Evolutionary conservation across 176 grass and related monocot genomes (phyloP), one percentile per base, ranked within the genome.

Genomic region (Saccharum spontaneum): DNA sequence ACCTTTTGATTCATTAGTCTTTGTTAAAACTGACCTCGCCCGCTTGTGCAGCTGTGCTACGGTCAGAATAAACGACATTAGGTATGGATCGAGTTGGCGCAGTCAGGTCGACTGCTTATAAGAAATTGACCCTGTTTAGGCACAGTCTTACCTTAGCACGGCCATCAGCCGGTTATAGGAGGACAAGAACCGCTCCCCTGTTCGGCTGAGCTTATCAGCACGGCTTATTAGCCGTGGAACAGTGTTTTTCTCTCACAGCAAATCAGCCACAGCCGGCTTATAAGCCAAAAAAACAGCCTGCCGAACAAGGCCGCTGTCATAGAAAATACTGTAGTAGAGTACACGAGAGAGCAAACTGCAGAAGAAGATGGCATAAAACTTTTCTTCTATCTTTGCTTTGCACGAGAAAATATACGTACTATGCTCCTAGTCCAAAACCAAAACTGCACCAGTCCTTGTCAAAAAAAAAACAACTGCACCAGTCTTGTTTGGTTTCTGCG

Each of bases 1-100:
- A 78, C 73, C 49, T 82, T 78, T 76, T 74, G 11, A 41, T 45
- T 73, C 30, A 86, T 86, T 83, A 64, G 88, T 86, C 79, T 79
- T 73, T 85, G 49, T 89, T 89, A 89, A 89, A 85, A 85, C 65
- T 88, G 86, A 71, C 86, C 39, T 12, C 49, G 75, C 7, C 13
- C 8, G 17, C 52, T 22, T 57, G 54, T 20, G 16, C 8, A 24
- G 18, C 16, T 73, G 40, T 73, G 61, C 41, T 28, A 62, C 67
- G 79, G 49, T 85, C 82, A 85, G 78, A 81, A 61, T 49, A 85
- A 76, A 80, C 76, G 64, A 84, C 61, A 67, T 67, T 20, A 61
- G 36, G 10, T 71, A 13, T 36, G 34, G 34, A 36, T n/a, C 20
- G 55, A 54, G 71, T 39, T 85, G 77, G 82, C 20, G 77, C 16